These are phyloP conservation scores for Knufia fluminis DNA, from an alignment of 2,329 filamentous ascomycete species.

Conservation along the genomic window DNA sequence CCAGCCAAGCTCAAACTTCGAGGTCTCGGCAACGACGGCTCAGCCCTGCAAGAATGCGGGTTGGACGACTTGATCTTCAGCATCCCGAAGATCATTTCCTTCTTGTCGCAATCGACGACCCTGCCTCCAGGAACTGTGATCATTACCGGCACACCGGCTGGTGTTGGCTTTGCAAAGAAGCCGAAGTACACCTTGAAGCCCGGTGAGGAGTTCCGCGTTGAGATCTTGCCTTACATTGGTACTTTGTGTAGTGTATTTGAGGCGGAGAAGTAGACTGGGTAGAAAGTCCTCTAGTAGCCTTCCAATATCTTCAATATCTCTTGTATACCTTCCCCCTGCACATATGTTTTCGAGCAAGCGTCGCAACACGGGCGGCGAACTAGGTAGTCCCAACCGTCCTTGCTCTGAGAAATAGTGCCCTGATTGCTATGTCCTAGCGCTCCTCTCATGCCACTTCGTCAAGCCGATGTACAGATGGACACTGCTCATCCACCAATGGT, in stretches of 20 bases:
- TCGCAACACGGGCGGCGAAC: too few relatives aligned
- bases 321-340: too few relatives aligned
- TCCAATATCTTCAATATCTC: too few relatives aligned
- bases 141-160: slow-evolving; percentile 35
- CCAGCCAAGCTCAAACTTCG: slow-evolving; percentile 27
- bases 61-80: slow-evolving; percentile 34
- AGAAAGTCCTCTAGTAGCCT: background rate
- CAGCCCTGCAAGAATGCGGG: slow-evolving; percentile 31
- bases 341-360: too few relatives aligned
- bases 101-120: slow-evolving; percentile 32
- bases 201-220: slow-evolving; percentile 38
- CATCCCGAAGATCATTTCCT: slow-evolving; percentile 30
- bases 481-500: too few relatives aligned
- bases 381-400: too few relatives aligned
- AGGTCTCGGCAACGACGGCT: slow-evolving; percentile 28
- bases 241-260: slow-evolving; percentile 36
- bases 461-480: too few relatives aligned
- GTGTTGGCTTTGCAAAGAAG: slow-evolving; percentile 35
- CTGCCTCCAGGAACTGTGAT: slow-evolving; percentile 32
- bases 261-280: slow-evolving; percentile 16
- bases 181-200: slow-evolving; percentile 32
- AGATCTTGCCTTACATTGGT: slow-evolving; percentile 41
- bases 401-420: too few relatives aligned
- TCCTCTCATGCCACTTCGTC: too few relatives aligned
- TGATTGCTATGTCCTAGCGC: too few relatives aligned